A percentile compares a stretch with the other conserved stretches of the same genome.
Conservation (phyloP, 805 yeast species). For the Soucietia sequanensis region DNA sequence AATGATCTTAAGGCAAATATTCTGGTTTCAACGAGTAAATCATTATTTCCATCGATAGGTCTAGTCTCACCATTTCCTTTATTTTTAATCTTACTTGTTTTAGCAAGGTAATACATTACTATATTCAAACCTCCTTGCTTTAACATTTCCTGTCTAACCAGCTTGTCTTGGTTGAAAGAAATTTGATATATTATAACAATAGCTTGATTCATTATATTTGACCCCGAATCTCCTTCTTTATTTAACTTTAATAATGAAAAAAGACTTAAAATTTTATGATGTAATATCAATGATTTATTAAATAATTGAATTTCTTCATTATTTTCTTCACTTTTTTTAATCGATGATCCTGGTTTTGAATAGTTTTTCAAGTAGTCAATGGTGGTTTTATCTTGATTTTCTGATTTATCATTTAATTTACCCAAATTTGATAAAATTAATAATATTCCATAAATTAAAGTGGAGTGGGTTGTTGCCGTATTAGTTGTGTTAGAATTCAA, state of each 20-base stretch:
- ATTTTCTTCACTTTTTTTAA: slow-evolving; percentile 18
- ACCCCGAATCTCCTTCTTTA: slow-evolving; percentile 8
- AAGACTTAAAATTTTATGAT: slow-evolving; percentile 21
- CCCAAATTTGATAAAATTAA: slow-evolving; percentile 41
- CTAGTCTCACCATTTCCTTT: slow-evolving; percentile 12
- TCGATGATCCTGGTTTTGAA: slow-evolving; percentile 28
- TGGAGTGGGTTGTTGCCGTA: slow-evolving; percentile 9
- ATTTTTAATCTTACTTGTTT: slow-evolving; percentile 13
- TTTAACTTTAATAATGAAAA: slow-evolving; percentile 17
- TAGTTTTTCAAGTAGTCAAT: slow-evolving; percentile 36
- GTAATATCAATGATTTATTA: slow-evolving; percentile 24
- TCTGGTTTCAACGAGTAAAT: slow-evolving; percentile 19
- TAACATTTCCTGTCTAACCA: slow-evolving; percentile 34
- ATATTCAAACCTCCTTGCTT: slow-evolving; percentile 46
- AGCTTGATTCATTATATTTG: slow-evolving; percentile 17
- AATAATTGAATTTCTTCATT: slow-evolving; percentile 27
- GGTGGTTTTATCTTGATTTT: slow-evolving; percentile 28
- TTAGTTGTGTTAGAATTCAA: too few species aligned
- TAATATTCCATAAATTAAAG: slow-evolving; percentile 41
- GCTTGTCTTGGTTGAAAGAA: slow-evolving; percentile 22
- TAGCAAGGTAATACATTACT: slow-evolving; percentile 37
- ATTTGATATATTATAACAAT: slow-evolving; percentile 36
- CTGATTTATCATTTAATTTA: slow-evolving; percentile 22
- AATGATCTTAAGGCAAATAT: slow-evolving; percentile 39
- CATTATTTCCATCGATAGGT: slow-evolving; percentile 13